Percentiles rank a stretch among this genome's conserved stretches.
Conservation (phyloP, 1,139 yeast genomes). For the Hyphopichia buzzinii region DNA sequence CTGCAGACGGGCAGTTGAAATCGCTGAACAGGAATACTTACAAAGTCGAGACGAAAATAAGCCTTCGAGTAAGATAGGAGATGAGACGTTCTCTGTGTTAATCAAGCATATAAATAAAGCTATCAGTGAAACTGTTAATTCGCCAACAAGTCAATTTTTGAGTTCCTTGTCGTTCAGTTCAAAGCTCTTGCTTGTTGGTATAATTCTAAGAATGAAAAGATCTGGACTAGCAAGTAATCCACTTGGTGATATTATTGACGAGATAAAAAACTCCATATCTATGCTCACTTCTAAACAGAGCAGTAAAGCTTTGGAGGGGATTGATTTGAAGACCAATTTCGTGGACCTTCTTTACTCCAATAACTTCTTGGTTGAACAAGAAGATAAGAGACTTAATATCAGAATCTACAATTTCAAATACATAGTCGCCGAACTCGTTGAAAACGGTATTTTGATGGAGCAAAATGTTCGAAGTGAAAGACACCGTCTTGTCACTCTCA, state of each 20-base stretch:
- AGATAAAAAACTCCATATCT: constrained; percentile 48
- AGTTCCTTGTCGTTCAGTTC: constrained; percentile 62
- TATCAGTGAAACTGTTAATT: constrained; percentile 71
- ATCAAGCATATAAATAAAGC: constrained; percentile 76
- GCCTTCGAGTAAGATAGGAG: constrained; percentile 18
- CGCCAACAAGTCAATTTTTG: constrained; percentile 66
- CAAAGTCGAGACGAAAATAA: constrained; percentile 13
- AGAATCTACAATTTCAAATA: constrained; percentile 48
- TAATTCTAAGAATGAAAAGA: constrained; percentile 63
- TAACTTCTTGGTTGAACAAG: constrained; percentile 9
- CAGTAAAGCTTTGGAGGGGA: constrained; percentile 13
- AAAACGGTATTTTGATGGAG: constrained; percentile 70
- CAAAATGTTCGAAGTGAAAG: constrained; percentile 72
- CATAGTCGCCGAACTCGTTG: constrained; percentile 65
- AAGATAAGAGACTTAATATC: constrained; percentile 19
- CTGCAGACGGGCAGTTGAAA: constrained; percentile 85
- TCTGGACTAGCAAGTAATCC: constrained; percentile 70
- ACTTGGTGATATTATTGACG: constrained; percentile 77
- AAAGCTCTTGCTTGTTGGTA: constrained; percentile 68
- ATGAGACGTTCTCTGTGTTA: constrained; percentile 53
- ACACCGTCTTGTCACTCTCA: constrained; percentile 58
- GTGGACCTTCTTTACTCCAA: constrained; percentile 31
- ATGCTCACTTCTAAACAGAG: constrained; percentile 24
- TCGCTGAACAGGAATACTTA: constrained; percentile 63
- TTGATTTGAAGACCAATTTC: constrained; percentile 15